phyloP scores from a whole-genome alignment of 2,329 filamentous ascomycete genomes.

The Phaeosphaeriaceae sp. region DNA sequence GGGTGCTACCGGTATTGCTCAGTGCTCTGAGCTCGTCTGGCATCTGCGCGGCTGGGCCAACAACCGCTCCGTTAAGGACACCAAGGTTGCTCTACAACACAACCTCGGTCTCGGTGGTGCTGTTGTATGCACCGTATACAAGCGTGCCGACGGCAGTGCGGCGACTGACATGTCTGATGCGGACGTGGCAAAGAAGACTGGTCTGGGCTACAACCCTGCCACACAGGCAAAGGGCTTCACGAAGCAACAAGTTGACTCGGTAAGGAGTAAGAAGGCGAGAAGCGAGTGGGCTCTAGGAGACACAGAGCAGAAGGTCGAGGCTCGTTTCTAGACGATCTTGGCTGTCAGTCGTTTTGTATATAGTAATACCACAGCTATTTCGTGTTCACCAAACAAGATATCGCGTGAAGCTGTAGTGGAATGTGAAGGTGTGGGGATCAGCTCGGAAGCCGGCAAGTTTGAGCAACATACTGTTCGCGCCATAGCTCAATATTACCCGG shows the following conservation, averaged over 20 bases:
- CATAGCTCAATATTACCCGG: neutral
- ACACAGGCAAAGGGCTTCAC: constrained; percentile 90
- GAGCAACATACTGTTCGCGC: neutral
- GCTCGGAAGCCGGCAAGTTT: neutral
- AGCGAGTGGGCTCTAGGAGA: constrained; percentile 81
- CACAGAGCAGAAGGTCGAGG: constrained; percentile 74
- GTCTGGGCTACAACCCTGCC: constrained; percentile 89
- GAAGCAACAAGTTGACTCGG: constrained; percentile 70
- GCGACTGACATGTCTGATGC: constrained; percentile 67
- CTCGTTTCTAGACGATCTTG: constrained; percentile 63
- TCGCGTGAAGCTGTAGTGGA: neutral
- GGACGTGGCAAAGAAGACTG: constrained; percentile 69
- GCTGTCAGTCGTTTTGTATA: neutral
- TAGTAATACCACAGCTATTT: neutral
- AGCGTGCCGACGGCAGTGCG: constrained; percentile 76
- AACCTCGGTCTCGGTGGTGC: constrained; percentile 93
- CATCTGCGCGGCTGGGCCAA: constrained; percentile 96
- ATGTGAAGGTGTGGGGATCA: neutral
- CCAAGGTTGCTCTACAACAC: constrained; percentile 82
- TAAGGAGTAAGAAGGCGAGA: constrained; percentile 72
- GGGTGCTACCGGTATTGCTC: constrained; percentile 91
- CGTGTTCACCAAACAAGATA: neutral
- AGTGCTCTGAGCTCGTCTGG: constrained; percentile 95
- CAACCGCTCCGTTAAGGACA: constrained; percentile 75
- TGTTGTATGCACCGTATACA: constrained; percentile 88